Evolutionary conservation across 768 basidiomycete species (phyloP), one percentile per base, ranked within the genome.

Genomic region (Glaciozyma martinii): DNA sequence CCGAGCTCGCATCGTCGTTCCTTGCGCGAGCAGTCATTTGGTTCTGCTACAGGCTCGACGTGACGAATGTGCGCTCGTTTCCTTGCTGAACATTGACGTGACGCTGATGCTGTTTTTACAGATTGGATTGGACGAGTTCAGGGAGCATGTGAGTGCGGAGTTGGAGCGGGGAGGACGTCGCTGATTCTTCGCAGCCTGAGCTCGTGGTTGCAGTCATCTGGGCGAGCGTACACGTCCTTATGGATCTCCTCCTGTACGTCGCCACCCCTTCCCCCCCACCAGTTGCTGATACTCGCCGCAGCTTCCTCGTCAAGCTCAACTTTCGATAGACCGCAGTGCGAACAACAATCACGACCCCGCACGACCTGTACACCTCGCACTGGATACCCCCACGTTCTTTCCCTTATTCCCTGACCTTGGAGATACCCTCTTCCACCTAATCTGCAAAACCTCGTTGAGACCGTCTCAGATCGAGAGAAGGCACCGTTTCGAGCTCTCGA

Each of bases 61-160:
- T 80, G 29, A 74, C 73, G 3, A 71, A 71, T 16, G 67, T 67
- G 66, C 53, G 62, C n/a, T n/a, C 37, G 15, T 44, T 23, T 30
- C n/a, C 27, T 32, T 7, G 19, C 30, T 56, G 21, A 10, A 16
- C 23, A 23, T 23, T 27, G 13, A 18, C 19, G 4, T 25, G 12
- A 18, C 9, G 52, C 19, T 58, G 54, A n/a, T 37, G 19, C 54
- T 18, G n/a, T 25, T 1, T 25, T 67, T 71, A 5, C 71, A 76
- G 57, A 67, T 77, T 42, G 79, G 79, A 0, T 61, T 80, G n/a
- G 75, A 77, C 58, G 75, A 77, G 65, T 75, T 80, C 72, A 71
- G 77, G 40, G 76, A 77, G 55, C 78, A 77, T 63, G 78, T 49
- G 74, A 76, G 65, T 63, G 53, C 27, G 16, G 53, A 9, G 23